Percentiles rank a stretch among this genome's conserved stretches.
These are phyloP conservation scores for Nitzschia sp. DNA, from an alignment of 108 stramenopile genomes.

Conservation along the genomic window DNA sequence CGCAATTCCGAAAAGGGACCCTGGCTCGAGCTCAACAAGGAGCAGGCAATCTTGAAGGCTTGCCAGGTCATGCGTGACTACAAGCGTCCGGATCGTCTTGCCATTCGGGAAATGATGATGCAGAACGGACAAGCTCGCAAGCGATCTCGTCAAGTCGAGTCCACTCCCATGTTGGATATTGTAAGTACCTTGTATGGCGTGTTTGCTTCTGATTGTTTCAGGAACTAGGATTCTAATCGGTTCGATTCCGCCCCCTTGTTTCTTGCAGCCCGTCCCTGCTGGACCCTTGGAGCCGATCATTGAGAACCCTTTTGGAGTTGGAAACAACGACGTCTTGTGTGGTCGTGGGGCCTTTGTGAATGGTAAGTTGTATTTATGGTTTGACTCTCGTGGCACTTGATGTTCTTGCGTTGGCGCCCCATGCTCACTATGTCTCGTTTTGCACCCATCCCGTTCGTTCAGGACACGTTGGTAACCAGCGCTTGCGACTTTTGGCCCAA, in stretches of 20 bases:
- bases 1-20: conserved; percentile 45
- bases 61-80: conserved; percentile 80
- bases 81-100: conserved; percentile 75
- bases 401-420: background rate
- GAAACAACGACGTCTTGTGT: conserved; percentile 56
- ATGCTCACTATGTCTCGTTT: conserved; percentile 6
- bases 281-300: conserved; percentile 36
- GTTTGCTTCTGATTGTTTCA: background rate
- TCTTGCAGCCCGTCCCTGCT: conserved; percentile 13
- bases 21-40: conserved; percentile 63
- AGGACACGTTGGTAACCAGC: conserved; percentile 39
- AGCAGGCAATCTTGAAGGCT: conserved; percentile 72
- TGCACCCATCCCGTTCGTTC: too few species aligned
- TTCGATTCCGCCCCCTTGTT: background rate
- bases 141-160: conserved; percentile 23
- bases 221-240: background rate
- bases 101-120: conserved; percentile 49
- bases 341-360: conserved; percentile 76
- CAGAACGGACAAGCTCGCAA: conserved; percentile 43
- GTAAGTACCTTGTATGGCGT: conserved; percentile 4
- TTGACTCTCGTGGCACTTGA: too few species aligned
- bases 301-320: conserved; percentile 57
- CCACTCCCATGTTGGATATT: conserved; percentile 32
- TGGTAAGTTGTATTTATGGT: too few species aligned
- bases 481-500: conserved; percentile 50